Evolutionary conservation across 2,329 filamentous ascomycete genomes (phyloP), one percentile per base, ranked within the genome.

Genomic region (Aureobasidium sp.): DNA sequence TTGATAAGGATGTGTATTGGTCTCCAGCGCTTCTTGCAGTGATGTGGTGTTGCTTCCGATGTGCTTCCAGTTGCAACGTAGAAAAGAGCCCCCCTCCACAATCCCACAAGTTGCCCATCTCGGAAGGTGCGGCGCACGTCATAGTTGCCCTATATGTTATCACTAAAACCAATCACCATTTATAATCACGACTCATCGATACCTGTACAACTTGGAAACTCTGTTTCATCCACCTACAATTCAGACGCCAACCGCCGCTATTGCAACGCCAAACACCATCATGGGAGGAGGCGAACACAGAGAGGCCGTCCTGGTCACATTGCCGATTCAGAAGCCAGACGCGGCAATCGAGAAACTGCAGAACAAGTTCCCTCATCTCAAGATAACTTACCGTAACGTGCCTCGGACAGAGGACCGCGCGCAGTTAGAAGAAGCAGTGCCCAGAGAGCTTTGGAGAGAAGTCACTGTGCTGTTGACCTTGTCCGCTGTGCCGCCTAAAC

Each of bases 381-480:
- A 78, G n/a, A 70, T 82, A 54, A 74, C 71, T 11, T 81, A 75
- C 64, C 65, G 72, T 52, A 64, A 73, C 45, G 65, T 74, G 31
- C 63, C 62, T 2, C 71, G 66, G 52, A 65, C 66, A 8, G 54
- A 65, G 48, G 64, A 66, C 42, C 63, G 54, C 61, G 24, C 27
- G n/a, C 40, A 63, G 22, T n/a, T 44, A 9, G 44, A 44, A 14
- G 56, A 44, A 49, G 19, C 58, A 42, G 44, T 64, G 11, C 56
- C 60, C 17, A 58, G 48, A 33, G 75, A 77, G 22, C 64, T 76
- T 37, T 76, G 74, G 70, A 68, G 74, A 54, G 71, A 76, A 58
- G 72, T 73, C 39, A 80, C 75, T 1, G 75, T 82, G 64, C 73
- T 83, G 22, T 72, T 75, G 59, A 83, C 81, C 0, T 72, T 82